A percentile compares a stretch with the other conserved stretches of the same genome.
Conservation (phyloP, 768 basidiomycete species). For the Psilocybe cubensis region DNA sequence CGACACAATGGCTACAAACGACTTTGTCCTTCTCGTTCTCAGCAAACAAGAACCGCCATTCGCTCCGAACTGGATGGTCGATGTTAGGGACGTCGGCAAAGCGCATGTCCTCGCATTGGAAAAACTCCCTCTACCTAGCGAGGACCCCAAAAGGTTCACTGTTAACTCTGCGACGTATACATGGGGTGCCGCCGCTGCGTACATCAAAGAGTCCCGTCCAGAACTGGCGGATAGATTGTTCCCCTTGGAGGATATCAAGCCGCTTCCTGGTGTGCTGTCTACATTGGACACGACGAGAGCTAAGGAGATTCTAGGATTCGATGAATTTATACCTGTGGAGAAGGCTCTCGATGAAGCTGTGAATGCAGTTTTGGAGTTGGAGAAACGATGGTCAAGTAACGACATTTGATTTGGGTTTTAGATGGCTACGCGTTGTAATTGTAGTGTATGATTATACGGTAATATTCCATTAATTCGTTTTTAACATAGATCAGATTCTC, state of each 20-base stretch:
- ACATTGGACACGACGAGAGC: conserved; percentile 27
- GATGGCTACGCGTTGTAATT: neutral
- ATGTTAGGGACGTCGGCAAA: conserved; percentile 40
- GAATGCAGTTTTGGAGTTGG: conserved; percentile 26
- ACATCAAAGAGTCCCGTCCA: conserved; percentile 22
- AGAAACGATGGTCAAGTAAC: conserved; percentile 25
- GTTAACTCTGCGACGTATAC: conserved; percentile 29
- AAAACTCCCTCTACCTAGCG: conserved; percentile 23
- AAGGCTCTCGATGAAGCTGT: conserved; percentile 30
- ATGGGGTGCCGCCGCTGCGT: conserved; percentile 32
- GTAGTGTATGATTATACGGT: neutral
- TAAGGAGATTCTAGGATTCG: conserved; percentile 29
- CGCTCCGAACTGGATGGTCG: conserved; percentile 32
- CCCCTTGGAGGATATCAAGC: conserved; percentile 18
- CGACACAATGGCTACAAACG: conserved; percentile 32
- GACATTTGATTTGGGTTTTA: neutral
- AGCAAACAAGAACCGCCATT: conserved; percentile 23
- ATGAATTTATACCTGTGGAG: conserved; percentile 26
- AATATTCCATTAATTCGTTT: neutral
- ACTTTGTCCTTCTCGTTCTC: conserved; percentile 30
- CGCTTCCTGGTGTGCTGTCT: conserved; percentile 26
- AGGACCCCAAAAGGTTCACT: conserved; percentile 33
- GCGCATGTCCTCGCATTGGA: conserved; percentile 35
- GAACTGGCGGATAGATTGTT: conserved; percentile 16
- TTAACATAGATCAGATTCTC: neutral